These are phyloP conservation scores for Penicillium glabrum DNA, from an alignment of 2,329 filamentous ascomycete species.

Conservation along the genomic window DNA sequence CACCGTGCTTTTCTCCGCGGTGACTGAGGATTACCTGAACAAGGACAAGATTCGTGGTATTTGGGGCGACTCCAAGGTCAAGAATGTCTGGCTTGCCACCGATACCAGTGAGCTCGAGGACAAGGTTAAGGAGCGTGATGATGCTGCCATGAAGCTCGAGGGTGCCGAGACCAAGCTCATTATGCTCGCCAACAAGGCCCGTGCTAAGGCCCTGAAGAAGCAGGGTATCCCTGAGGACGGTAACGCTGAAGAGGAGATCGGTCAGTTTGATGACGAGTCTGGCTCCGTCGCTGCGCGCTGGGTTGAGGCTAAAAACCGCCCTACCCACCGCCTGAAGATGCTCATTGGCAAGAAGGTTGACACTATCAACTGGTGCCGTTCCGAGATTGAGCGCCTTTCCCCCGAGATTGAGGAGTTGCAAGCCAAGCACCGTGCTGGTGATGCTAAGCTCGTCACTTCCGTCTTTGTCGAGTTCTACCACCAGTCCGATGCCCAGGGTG, in stretches of 20 bases:
- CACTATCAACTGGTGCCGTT: slow-evolving; percentile 85
- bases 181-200: slow-evolving; percentile 70
- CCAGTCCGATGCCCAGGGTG: slow-evolving; percentile 80
- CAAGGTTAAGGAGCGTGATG: slow-evolving; percentile 76
- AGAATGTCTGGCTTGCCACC: slow-evolving; percentile 79
- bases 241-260: slow-evolving; percentile 43
- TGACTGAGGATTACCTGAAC: slow-evolving; percentile 75
- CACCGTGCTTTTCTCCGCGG: slow-evolving; percentile 84
- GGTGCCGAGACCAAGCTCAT: slow-evolving; percentile 84
- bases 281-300: slow-evolving; percentile 72
- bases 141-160: slow-evolving; percentile 78
- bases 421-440: slow-evolving; percentile 63
- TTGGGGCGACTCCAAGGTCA: slow-evolving; percentile 75
- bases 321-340: slow-evolving; percentile 70
- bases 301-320: slow-evolving; percentile 71
- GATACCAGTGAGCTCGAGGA: slow-evolving; percentile 77
- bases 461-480: slow-evolving; percentile 89
- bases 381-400: slow-evolving; percentile 72
- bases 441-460: slow-evolving; percentile 67
- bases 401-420: slow-evolving; percentile 70
- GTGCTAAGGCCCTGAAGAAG: slow-evolving; percentile 68
- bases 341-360: slow-evolving; percentile 87
- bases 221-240: slow-evolving; percentile 41
- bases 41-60: slow-evolving; percentile 74
- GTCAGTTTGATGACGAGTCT: slow-evolving; percentile 63